Base-by-base conservation (phyloP, 192 early-diverging fungal genomes). In the Phlyctochytrium arcticum region DNA sequence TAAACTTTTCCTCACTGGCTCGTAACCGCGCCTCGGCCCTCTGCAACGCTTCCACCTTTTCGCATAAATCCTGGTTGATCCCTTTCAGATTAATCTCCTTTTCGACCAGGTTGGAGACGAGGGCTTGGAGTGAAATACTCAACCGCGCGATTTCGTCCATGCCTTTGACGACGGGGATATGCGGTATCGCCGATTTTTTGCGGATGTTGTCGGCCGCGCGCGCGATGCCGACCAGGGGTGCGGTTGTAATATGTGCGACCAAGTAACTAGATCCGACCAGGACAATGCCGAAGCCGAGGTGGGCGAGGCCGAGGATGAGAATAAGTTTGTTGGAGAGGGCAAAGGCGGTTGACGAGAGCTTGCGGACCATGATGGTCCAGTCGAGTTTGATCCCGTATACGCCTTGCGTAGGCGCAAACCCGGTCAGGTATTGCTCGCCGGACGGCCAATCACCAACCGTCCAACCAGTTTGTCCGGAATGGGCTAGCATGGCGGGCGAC, bases 71-170 rank as follows among this genome's bases (percentile, higher is more conserved):
- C 26, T 61, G 19, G 42, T 69, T 69, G 9, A 55, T 55, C 8
- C 59, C 58, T 36, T 69, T 62, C 36, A 69, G 30, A 42, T 69
- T 60, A 26, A 62, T 54, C 37, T 69, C 67, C 46, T 62, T 60
- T 29, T 55, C 57, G 26, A 69, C 37, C 36, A 69, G 51, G 3
- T 57, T 34, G 42, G 32, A 39, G 4, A 69, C 59, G 4, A 69
- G 59, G 17, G 67, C 34, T 27, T 55, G 60, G 17, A 69, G 35
- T 9, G 58, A 61, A 37, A 34, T 19, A 5, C 48, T 54, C 23
- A 69, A 36, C 26, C 46, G 36, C 15, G 67, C 67, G n/a, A 69
- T 62, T 48, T 69, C 67, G 27, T 69, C 67, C 12, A 54, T 30
- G 21, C 67, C 67, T 3, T 62, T 19, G 10, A 69, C 29, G 5